These are phyloP conservation scores for Starmerella vitae DNA, from an alignment of 805 yeast species.

Conservation along the genomic window DNA sequence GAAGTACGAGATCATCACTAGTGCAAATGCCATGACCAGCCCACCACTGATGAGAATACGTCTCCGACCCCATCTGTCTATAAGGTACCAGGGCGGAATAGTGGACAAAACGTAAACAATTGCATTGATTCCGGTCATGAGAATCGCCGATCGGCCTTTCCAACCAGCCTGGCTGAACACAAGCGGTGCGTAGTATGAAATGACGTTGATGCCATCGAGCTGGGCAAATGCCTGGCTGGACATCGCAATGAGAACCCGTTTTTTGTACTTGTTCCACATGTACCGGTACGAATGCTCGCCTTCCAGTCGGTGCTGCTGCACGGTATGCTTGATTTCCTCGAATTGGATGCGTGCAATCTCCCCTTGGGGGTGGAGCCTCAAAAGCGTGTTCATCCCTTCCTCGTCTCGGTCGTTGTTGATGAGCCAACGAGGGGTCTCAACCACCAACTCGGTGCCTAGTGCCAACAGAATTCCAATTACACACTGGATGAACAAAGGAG, in stretches of 20 bases:
- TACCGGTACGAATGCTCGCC: conserved; percentile 64
- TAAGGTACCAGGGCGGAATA: conserved; percentile 80
- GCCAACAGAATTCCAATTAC: conserved; percentile 55
- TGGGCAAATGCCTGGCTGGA: conserved; percentile 87
- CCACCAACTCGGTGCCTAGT: conserved; percentile 62
- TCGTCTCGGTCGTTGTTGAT: conserved; percentile 62
- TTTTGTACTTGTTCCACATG: conserved; percentile 63
- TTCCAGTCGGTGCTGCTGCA: conserved; percentile 60
- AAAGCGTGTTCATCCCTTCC: conserved; percentile 76
- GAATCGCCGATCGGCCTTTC: conserved; percentile 73
- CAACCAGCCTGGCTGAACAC: conserved; percentile 94
- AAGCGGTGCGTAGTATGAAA: conserved; percentile 84
- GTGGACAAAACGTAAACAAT: conserved; percentile 51
- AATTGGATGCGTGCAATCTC: conserved; percentile 60
- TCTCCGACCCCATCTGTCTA: conserved; percentile 83
- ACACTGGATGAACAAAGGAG: conserved; percentile 66
- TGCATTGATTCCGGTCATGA: conserved; percentile 77
- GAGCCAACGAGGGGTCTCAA: conserved; percentile 86
- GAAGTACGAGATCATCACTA: conserved; percentile 50
- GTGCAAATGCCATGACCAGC: conserved; percentile 59
- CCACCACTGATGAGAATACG: conserved; percentile 75
- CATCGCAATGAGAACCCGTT: conserved; percentile 75
- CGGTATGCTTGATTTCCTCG: conserved; percentile 68
- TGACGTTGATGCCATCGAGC: conserved; percentile 83
- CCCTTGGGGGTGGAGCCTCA: conserved; percentile 53